These are phyloP conservation scores for Neofusicoccum cordaticola DNA, from an alignment of 2,329 filamentous ascomycete genomes.

Conservation along the genomic window DNA sequence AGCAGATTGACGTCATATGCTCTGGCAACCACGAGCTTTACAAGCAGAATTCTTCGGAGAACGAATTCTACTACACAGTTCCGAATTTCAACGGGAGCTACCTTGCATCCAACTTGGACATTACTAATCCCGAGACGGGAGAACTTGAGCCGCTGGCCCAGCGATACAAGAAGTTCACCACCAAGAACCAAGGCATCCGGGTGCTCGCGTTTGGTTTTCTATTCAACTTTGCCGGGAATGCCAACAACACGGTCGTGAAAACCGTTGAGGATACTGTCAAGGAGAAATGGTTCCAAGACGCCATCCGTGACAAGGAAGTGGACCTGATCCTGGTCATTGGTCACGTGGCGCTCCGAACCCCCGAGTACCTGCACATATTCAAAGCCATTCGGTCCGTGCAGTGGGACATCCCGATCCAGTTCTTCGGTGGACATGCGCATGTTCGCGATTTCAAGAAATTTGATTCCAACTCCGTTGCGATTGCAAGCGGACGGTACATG, in stretches of 20 bases:
- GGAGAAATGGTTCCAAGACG: constrained; percentile 84
- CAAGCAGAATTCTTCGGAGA: constrained; percentile 69
- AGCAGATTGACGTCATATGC: constrained; percentile 79
- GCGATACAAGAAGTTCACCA: constrained; percentile 84
- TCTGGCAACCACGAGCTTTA: constrained; percentile 97
- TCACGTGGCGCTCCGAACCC: constrained; percentile 78
- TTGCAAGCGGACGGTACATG: constrained; percentile 88
- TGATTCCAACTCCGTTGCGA: constrained; percentile 71
- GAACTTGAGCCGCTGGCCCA: constrained; percentile 72
- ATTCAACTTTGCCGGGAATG: constrained; percentile 88
- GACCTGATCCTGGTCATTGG: constrained; percentile 86
- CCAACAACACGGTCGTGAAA: constrained; percentile 84
- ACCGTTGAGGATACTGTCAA: constrained; percentile 76
- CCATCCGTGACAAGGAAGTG: constrained; percentile 72
- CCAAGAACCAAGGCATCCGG: constrained; percentile 79
- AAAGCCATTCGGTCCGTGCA: constrained; percentile 72
- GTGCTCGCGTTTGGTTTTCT: constrained; percentile 91
- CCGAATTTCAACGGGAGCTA: constrained; percentile 80
- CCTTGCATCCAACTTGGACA: constrained; percentile 89
- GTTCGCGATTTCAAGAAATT: constrained; percentile 81
- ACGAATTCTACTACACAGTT: constrained; percentile 76
- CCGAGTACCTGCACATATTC: constrained; percentile 75
- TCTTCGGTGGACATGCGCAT: constrained; percentile 89
- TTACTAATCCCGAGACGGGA: constrained; percentile 69
- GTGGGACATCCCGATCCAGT: constrained; percentile 80